Evolutionary conservation across 352 stramenopile genomes (phyloP).

Genomic region (Aphanomyces euteiches): DNA sequence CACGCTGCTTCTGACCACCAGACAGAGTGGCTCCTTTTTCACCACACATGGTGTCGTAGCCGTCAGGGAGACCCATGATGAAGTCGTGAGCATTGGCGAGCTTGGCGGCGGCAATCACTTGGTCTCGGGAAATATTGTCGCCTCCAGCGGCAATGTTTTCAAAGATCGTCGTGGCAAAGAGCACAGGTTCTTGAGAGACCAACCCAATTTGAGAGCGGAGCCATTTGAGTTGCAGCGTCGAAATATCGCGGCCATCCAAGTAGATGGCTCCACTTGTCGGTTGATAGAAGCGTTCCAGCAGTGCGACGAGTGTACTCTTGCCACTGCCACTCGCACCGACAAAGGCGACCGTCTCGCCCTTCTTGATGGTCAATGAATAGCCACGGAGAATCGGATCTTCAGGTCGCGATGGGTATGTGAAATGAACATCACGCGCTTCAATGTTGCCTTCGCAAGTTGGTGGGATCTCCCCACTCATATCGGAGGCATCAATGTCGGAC

Average conservation of each 20-base stretch:
- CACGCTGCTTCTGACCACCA: constrained; percentile 85
- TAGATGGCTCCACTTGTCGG: constrained; percentile 57
- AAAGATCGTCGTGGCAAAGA: constrained; percentile 86
- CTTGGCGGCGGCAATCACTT: constrained; percentile 66
- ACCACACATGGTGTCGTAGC: constrained; percentile 64
- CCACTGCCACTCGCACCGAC: constrained; percentile 42
- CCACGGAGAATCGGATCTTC: constrained; percentile 26
- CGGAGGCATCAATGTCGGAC: constrained; percentile 48
- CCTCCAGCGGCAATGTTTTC: constrained; percentile 87
- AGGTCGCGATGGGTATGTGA: constrained; percentile 70
- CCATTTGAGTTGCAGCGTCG: constrained; percentile 71
- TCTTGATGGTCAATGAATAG: constrained; percentile 37
- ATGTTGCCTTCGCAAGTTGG: constrained; percentile 44
- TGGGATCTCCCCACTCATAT: constrained; percentile 39
- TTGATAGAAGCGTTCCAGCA: constrained; percentile 90
- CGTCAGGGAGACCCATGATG: constrained; percentile 78
- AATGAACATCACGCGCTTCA: constrained; percentile 55
- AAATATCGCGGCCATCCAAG: constrained; percentile 76
- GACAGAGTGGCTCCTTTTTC: constrained; percentile 79
- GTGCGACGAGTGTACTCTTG: constrained; percentile 62
- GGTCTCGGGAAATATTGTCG: constrained; percentile 43
- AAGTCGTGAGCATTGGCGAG: constrained; percentile 48
- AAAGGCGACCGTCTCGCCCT: constrained; percentile 41
- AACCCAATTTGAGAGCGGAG: constrained; percentile 61
- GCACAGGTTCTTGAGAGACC: constrained; percentile 82